phyloP scores from a whole-genome alignment of 2,329 filamentous ascomycete species.

The Rosellinia necatrix region DNA sequence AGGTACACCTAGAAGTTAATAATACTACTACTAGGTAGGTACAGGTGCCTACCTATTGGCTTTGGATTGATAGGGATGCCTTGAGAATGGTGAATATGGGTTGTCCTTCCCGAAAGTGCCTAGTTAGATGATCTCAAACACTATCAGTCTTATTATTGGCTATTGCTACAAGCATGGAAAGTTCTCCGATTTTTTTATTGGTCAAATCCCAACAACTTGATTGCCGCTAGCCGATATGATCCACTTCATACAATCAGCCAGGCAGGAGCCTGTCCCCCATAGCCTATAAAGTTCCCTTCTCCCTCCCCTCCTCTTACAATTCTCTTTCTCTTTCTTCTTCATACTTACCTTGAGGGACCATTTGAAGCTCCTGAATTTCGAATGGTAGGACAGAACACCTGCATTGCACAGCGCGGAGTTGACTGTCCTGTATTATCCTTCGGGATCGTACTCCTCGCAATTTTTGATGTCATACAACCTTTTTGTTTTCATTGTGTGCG shows the following conservation, averaged over 20 bases:
- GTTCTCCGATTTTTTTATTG: conserved; percentile 18
- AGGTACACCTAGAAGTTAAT: too few relatives aligned
- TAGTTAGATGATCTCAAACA: conserved; percentile 7
- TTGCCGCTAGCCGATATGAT: background rate
- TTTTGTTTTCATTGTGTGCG: conserved; percentile 52
- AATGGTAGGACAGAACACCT: conserved; percentile 50
- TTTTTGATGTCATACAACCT: conserved; percentile 48
- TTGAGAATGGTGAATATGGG: too few relatives aligned
- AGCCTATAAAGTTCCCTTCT: conserved; percentile 30
- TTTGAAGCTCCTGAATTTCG: conserved; percentile 50
- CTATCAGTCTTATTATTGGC: conserved; percentile 4
- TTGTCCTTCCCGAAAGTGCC: too few relatives aligned
- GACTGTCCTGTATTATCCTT: conserved; percentile 56
- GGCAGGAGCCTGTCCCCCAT: background rate
- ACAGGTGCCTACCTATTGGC: too few relatives aligned
- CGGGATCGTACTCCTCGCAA: conserved; percentile 55
- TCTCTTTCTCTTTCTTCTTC: conserved; percentile 46
- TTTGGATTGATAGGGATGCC: too few relatives aligned
- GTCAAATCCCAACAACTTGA: background rate
- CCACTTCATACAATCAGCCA: conserved; percentile 29
- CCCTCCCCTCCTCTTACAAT: conserved; percentile 22
- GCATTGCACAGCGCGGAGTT: conserved; percentile 60
- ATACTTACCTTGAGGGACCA: conserved; percentile 57
- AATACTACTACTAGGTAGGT: too few relatives aligned
- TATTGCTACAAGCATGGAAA: background rate